Evolutionary conservation across 1,284 basidiomycete genomes (phyloP).

Genomic region (Cutaneotrichosporon arboriforme): DNA sequence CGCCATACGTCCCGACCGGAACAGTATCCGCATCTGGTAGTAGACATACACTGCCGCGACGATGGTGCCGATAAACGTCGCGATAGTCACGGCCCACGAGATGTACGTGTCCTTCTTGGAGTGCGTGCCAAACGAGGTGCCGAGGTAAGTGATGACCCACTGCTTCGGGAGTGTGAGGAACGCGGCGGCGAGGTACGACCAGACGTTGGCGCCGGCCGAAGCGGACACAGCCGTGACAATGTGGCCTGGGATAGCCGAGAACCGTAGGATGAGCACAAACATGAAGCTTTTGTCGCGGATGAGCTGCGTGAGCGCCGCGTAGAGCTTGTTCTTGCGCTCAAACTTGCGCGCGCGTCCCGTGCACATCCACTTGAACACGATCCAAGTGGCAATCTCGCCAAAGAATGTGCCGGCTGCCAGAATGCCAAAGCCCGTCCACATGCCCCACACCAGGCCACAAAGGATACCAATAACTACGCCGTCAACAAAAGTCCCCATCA

Average conservation of each 20-base stretch:
- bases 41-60: constrained; percentile 45
- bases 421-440: constrained; percentile 40
- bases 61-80: constrained; percentile 38
- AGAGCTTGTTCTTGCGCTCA: constrained; percentile 42
- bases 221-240: constrained; percentile 43
- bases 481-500: not conserved
- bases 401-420: constrained; percentile 43
- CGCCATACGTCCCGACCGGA: constrained; percentile 21
- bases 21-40: constrained; percentile 43
- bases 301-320: constrained; percentile 36
- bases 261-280: constrained; percentile 42
- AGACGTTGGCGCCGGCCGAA: constrained; percentile 41
- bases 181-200: constrained; percentile 39
- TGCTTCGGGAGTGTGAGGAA: constrained; percentile 45
- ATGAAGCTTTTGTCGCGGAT: constrained; percentile 45
- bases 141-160: constrained; percentile 42
- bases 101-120: constrained; percentile 34
- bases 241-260: constrained; percentile 44
- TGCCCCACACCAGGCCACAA: constrained; percentile 39
- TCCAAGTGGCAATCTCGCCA: constrained; percentile 42
- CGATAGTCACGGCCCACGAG: constrained; percentile 28
- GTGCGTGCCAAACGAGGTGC: constrained; percentile 35
- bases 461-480: constrained; percentile 37
- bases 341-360: constrained; percentile 38
- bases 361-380: constrained; percentile 42